These are phyloP conservation scores for Amaranthus hypochondriacus DNA, from an alignment of 148 eudicot genomes.

Conservation along the genomic window DNA sequence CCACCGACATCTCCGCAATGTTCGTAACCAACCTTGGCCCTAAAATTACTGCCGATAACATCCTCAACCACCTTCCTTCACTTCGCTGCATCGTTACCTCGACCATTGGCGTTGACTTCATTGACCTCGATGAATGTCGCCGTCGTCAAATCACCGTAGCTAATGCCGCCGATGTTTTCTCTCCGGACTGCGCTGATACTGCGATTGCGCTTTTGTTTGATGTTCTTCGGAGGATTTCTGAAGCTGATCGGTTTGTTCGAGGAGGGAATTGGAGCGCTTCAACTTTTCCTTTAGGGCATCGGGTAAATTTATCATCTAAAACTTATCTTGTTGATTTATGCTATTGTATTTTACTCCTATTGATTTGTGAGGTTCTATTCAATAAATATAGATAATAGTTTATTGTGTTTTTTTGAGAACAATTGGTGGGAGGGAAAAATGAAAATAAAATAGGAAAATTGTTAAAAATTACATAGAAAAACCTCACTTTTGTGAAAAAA, in stretches of 20 bases:
- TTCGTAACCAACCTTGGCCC: slow-evolving; percentile 22
- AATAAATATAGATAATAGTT: no score
- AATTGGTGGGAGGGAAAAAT: no score
- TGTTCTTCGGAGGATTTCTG: slow-evolving; percentile 50
- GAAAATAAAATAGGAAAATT: no score
- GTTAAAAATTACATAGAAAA: no score
- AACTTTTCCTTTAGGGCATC: slow-evolving; percentile 13
- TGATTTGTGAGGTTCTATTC: no score
- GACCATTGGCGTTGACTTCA: slow-evolving; percentile 54
- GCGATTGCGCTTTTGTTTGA: slow-evolving; percentile 61
- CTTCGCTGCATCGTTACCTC: slow-evolving; percentile 50
- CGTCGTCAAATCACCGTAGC: slow-evolving; percentile 58
- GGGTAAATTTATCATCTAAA: slow-evolving; percentile 12
- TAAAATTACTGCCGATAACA: slow-evolving; percentile 24
- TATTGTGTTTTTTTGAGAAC: no score
- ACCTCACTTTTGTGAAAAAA: no score
- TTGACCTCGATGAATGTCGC: slow-evolving; percentile 66
- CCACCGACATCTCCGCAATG: slow-evolving; percentile 29
- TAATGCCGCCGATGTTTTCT: slow-evolving; percentile 29
- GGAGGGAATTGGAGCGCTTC: slow-evolving; percentile 40
- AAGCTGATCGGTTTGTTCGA: slow-evolving; percentile 49
- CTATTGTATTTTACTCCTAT: not conserved
- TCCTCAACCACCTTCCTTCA: slow-evolving; percentile 49
- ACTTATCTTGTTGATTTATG: not conserved
- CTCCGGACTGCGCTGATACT: slow-evolving; percentile 60